Percentiles rank a stretch among this genome's conserved stretches.
phyloP scores from a whole-genome alignment of 2,329 filamentous ascomycete species.

The Venturia carpophila region DNA sequence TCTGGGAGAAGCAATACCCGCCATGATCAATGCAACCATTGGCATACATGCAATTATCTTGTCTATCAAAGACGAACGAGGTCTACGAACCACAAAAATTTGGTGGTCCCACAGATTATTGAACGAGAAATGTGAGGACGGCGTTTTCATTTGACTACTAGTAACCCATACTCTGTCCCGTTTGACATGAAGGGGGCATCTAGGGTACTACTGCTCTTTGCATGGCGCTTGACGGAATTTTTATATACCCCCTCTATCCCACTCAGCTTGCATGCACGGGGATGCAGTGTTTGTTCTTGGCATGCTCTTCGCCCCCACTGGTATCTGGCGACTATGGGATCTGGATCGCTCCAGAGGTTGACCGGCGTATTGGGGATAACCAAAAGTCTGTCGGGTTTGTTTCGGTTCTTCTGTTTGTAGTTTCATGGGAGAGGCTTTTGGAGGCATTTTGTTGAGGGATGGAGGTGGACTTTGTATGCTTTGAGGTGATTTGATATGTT shows the following conservation, averaged over 20 bases:
- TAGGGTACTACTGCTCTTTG: not conserved
- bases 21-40: not conserved
- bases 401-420: not conserved
- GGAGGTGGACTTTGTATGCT: not conserved
- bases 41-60: not conserved
- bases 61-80: not conserved
- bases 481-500: not conserved
- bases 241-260: not conserved
- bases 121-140: not conserved
- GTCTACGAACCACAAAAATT: not conserved
- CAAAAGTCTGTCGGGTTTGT: not conserved
- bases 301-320: not conserved
- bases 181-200: not conserved
- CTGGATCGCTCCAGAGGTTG: not conserved
- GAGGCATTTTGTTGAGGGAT: too few relatives aligned
- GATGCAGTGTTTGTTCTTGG: not conserved
- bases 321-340: not conserved
- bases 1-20: not conserved
- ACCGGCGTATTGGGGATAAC: not conserved
- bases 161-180: not conserved
- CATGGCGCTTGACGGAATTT: not conserved
- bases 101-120: not conserved
- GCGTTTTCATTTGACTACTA: not conserved
- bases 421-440: too few relatives aligned
- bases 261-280: constrained; percentile 2